Conservation (phyloP, 805 yeast species). For the Candida palmyrensis region DNA sequence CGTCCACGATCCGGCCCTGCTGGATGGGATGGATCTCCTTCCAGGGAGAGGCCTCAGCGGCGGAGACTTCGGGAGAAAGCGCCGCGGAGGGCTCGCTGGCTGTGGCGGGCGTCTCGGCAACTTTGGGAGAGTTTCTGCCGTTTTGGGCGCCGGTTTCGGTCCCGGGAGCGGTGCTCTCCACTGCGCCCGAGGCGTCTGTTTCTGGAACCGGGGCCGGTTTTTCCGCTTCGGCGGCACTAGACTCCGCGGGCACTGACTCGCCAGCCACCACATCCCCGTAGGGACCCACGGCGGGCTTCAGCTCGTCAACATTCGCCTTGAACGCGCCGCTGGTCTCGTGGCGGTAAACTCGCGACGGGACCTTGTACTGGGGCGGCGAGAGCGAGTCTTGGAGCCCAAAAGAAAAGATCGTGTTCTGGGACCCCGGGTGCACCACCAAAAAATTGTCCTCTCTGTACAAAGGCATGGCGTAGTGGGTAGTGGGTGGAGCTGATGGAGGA, state of each 20-base stretch:
- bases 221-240: not conserved
- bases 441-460: constrained; percentile 41
- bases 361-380: constrained; percentile 66
- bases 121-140: no score
- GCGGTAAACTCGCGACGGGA: constrained; percentile 74
- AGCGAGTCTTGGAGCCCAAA: constrained; percentile 76
- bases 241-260: not conserved
- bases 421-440: constrained; percentile 73
- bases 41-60: constrained; percentile 15
- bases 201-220: constrained; percentile 1
- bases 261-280: constrained; percentile 2
- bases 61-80: not conserved
- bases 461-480: constrained; percentile 34
- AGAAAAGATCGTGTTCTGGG: constrained; percentile 66
- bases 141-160: not conserved
- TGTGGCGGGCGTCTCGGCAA: no score
- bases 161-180: not conserved
- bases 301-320: constrained; percentile 31
- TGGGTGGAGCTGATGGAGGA: no score
- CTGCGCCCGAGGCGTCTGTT: not conserved
- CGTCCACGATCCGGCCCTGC: constrained; percentile 58
- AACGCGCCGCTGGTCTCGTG: constrained; percentile 32
- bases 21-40: constrained; percentile 57
- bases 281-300: no score
- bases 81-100: not conserved